Conservation (phyloP, 1,284 basidiomycete species). For the Thelephora terrestris region DNA sequence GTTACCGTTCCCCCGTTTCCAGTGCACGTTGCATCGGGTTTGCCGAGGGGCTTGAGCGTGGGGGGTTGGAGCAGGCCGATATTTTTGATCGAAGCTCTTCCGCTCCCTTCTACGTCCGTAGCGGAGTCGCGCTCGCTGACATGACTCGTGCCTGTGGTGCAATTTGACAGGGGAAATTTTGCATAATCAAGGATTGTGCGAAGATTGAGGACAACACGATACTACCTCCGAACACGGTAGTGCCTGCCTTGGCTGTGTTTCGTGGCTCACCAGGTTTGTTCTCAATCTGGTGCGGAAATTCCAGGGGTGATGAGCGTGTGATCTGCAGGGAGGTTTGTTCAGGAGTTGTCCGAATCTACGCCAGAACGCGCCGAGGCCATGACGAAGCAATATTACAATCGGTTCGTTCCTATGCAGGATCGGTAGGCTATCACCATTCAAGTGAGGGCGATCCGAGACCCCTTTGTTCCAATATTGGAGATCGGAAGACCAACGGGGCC, state of each 20-base stretch:
- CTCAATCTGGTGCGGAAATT: constrained; percentile 1
- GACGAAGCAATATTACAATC: constrained; percentile 67
- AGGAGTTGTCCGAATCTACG: constrained; percentile 81
- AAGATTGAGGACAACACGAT: constrained; percentile 83
- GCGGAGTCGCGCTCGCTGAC: neutral
- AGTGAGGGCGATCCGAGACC: too few relatives aligned
- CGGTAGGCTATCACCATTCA: constrained; percentile 13
- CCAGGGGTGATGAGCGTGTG: constrained; percentile 1
- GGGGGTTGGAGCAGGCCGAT: too few relatives aligned
- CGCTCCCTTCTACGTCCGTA: neutral
- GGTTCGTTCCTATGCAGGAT: constrained; percentile 40
- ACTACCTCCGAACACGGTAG: constrained; percentile 85
- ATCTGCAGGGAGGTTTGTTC: constrained; percentile 60
- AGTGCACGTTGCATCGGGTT: too few relatives aligned
- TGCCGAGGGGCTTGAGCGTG: too few relatives aligned
- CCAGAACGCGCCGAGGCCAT: constrained; percentile 42
- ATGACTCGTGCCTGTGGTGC: too few relatives aligned
- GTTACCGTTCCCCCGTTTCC: too few relatives aligned
- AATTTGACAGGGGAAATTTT: constrained; percentile 76
- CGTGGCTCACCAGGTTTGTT: constrained; percentile 77
- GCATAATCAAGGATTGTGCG: constrained; percentile 94
- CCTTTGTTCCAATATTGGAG: too few relatives aligned
- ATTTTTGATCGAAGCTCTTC: neutral
- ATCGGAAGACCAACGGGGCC: too few relatives aligned
- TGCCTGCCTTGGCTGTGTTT: constrained; percentile 83